Percentiles rank a stretch among this genome's conserved stretches.
These are phyloP conservation scores for Lentinus polychrous DNA, from an alignment of 1,284 basidiomycete genomes.

Conservation along the genomic window DNA sequence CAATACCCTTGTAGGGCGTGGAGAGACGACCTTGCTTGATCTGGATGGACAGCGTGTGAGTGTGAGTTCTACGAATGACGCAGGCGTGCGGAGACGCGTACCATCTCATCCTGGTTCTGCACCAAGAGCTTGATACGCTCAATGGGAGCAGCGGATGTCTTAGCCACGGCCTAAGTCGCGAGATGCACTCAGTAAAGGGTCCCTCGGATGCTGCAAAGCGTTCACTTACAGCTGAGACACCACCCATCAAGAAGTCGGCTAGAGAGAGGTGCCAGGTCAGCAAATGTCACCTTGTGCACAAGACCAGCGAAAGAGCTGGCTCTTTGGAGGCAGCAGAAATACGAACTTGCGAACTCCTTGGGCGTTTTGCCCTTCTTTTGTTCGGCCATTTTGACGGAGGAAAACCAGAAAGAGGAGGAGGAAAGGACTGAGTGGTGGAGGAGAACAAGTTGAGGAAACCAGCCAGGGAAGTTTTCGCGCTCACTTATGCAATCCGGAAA, in stretches of 20 bases:
- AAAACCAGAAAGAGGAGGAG: slow-evolving; percentile 27
- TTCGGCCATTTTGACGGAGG: slow-evolving; percentile 65
- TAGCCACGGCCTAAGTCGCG: slow-evolving; percentile 76
- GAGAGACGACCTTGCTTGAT: slow-evolving; percentile 96
- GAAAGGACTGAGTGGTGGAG: slow-evolving; percentile 43
- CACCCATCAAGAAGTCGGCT: slow-evolving; percentile 91
- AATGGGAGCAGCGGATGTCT: slow-evolving; percentile 97
- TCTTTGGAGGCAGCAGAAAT: slow-evolving; percentile 7
- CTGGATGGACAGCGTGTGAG: slow-evolving; percentile 37
- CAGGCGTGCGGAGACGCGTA: slow-evolving; percentile 26
- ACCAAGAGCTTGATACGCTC: slow-evolving; percentile 98
- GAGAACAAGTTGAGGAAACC: slow-evolving; percentile 29
- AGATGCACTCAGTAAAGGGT: slow-evolving; percentile 8
- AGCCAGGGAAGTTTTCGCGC: slow-evolving; percentile 29
- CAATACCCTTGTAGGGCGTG: slow-evolving; percentile 88
- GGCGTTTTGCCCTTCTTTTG: slow-evolving; percentile 71
- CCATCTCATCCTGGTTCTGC: slow-evolving; percentile 97
- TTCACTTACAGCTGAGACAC: slow-evolving; percentile 77
- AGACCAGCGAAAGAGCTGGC: neutral
- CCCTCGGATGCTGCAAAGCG: slow-evolving; percentile 1
- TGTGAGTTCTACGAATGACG: slow-evolving; percentile 1
- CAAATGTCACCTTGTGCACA: slow-evolving; percentile 12
- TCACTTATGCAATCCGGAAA: slow-evolving; percentile 31
- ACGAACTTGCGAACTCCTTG: slow-evolving; percentile 73
- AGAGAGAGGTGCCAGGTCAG: slow-evolving; percentile 31